Percentiles rank a stretch among this genome's conserved stretches.
Conservation (phyloP, 441 rosid genomes). For the Adansonia gregorii region DNA sequence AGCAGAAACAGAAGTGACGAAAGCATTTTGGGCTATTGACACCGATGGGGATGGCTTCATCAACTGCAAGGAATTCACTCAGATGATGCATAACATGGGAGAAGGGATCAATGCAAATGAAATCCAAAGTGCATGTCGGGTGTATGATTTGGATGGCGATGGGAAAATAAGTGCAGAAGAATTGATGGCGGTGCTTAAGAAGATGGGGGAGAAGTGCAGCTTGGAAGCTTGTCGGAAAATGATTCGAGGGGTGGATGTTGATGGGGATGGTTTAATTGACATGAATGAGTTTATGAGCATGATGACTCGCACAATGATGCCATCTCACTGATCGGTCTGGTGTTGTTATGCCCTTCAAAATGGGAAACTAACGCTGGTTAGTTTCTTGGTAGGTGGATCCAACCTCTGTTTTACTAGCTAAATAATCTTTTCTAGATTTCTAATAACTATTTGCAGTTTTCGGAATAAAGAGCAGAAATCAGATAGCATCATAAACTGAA, state of each 20-base stretch:
- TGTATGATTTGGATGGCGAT: slow-evolving; percentile 52
- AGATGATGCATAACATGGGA: slow-evolving; percentile 45
- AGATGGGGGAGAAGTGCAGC: slow-evolving; percentile 53
- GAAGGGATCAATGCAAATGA: slow-evolving; percentile 41
- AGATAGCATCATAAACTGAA: background rate
- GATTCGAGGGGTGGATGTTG: slow-evolving; percentile 50
- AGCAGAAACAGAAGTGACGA: slow-evolving; percentile 38
- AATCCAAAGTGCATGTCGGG: slow-evolving; percentile 45
- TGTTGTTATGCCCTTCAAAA: background rate
- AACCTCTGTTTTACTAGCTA: background rate
- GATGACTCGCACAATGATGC: slow-evolving; percentile 49
- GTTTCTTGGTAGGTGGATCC: background rate
- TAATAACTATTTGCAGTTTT: background rate
- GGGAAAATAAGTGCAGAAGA: slow-evolving; percentile 60
- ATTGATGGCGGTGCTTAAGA: slow-evolving; percentile 53
- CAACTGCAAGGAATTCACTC: slow-evolving; percentile 52
- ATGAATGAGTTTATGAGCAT: slow-evolving; percentile 51
- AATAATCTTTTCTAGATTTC: background rate
- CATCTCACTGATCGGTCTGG: background rate
- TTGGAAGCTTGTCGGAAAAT: slow-evolving; percentile 52
- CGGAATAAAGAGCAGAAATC: background rate
- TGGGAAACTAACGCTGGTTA: background rate
- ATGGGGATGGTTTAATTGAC: slow-evolving; percentile 55
- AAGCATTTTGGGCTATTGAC: slow-evolving; percentile 47
- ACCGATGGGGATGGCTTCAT: slow-evolving; percentile 55